These are phyloP conservation scores for Cadophora luteo-olivacea DNA, from an alignment of 2,329 filamentous ascomycete genomes.

Conservation along the genomic window DNA sequence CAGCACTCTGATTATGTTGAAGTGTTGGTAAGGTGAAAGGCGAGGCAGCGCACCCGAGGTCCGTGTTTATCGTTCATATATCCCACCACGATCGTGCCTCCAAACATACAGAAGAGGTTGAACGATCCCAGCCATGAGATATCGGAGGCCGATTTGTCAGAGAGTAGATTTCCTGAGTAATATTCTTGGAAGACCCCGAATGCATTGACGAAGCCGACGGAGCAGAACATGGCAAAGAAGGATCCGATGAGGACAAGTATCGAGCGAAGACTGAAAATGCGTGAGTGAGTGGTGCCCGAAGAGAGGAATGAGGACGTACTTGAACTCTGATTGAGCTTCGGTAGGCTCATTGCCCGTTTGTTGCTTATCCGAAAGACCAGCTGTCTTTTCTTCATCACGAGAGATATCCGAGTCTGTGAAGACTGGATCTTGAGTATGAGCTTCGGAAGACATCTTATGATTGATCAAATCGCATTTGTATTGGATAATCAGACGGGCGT, in stretches of 20 bases:
- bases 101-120: constrained; percentile 44
- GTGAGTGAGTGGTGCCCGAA: neutral
- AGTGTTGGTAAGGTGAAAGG: neutral
- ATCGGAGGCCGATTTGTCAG: constrained; percentile 37
- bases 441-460: neutral
- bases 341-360: neutral
- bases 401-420: constrained; percentile 18
- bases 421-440: neutral
- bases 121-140: constrained; percentile 48
- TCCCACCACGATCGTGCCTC: constrained; percentile 38
- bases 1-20: neutral
- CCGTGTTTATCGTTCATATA: constrained; percentile 45
- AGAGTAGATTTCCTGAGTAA: constrained; percentile 37
- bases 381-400: constrained; percentile 10
- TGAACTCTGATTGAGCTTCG: constrained; percentile 18
- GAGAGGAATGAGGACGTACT: constrained; percentile 13
- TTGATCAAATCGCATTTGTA: neutral
- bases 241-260: constrained; percentile 27
- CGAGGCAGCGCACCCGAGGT: constrained; percentile 31
- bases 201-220: constrained; percentile 46
- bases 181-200: constrained; percentile 47
- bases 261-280: constrained; percentile 20
- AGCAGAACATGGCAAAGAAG: constrained; percentile 40
- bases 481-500: neutral
- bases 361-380: neutral